A percentile compares a stretch with the other conserved stretches of the same genome.
Conservation (phyloP, 2,329 filamentous ascomycete species). For the Bipolaris zeicola region DNA sequence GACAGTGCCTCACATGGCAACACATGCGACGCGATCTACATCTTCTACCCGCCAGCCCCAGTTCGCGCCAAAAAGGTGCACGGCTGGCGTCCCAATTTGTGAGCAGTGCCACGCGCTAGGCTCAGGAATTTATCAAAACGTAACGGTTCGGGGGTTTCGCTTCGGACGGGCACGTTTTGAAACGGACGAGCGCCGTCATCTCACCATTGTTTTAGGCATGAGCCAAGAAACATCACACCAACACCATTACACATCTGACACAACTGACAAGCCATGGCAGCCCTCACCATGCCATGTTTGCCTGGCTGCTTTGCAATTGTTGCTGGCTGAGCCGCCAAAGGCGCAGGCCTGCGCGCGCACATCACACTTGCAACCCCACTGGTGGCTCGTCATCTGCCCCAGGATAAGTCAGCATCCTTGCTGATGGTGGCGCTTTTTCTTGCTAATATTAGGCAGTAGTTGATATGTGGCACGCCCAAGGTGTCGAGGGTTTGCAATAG, state of each 20-base stretch:
- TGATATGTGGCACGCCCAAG: conserved; percentile 11
- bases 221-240: not conserved
- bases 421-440: conserved; percentile 11
- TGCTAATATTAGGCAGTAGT: conserved; percentile 13
- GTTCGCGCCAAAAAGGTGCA: not conserved
- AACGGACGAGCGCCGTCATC: conserved; percentile 7
- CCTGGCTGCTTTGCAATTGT: not conserved
- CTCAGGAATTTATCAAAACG: not conserved
- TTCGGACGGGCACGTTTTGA: conserved; percentile 9
- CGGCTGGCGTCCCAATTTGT: not conserved
- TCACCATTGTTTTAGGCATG: conserved; percentile 12
- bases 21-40: not conserved
- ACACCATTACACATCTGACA: not conserved
- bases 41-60: not conserved
- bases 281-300: not conserved
- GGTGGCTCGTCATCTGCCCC: conserved; percentile 1
- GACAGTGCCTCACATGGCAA: not conserved
- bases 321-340: conserved; percentile 1
- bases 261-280: conserved; percentile 5
- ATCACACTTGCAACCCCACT: not conserved
- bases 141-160: conserved; percentile 4
- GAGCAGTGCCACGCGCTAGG: not conserved
- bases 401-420: conserved; percentile 4
- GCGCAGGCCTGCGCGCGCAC: not conserved
- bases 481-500: conserved; percentile 15